A percentile compares a stretch with the other conserved stretches of the same genome.
phyloP scores from a whole-genome alignment of 768 basidiomycete species.

The Fomitopsis pulvina region DNA sequence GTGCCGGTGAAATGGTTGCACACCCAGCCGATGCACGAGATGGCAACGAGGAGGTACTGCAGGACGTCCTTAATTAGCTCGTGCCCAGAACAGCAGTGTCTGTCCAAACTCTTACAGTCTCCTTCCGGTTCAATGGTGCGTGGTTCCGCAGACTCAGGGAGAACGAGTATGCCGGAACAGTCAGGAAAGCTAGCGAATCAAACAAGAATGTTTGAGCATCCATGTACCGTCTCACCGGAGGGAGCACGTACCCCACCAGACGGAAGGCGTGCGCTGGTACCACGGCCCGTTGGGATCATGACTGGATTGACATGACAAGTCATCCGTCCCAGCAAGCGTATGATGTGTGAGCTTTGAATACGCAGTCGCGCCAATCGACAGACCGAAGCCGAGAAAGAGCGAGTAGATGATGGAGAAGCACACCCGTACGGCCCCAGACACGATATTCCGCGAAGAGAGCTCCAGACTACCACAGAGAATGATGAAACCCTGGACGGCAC shows the following conservation, averaged over 20 bases:
- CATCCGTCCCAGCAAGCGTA: constrained; percentile 41
- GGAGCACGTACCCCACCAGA: constrained; percentile 56
- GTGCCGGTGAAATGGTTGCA: constrained; percentile 65
- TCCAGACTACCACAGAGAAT: constrained; percentile 72
- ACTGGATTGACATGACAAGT: constrained; percentile 52
- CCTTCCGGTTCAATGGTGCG: constrained; percentile 49
- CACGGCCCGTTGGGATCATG: constrained; percentile 57
- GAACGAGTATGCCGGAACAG: constrained; percentile 63
- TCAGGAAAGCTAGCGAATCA: constrained; percentile 48
- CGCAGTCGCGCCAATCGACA: constrained; percentile 70
- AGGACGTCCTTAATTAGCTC: too few species aligned
- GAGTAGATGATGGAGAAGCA: constrained; percentile 78
- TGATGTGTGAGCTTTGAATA: constrained; percentile 51
- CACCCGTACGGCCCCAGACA: constrained; percentile 77
- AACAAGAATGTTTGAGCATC: too few species aligned
- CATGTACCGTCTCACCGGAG: background rate
- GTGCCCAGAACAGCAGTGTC: too few species aligned
- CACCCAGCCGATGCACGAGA: constrained; percentile 69
- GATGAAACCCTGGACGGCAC: constrained; percentile 44
- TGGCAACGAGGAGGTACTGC: constrained; percentile 46
- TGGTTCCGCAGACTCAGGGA: constrained; percentile 62
- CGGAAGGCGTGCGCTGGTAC: constrained; percentile 66
- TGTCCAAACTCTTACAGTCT: constrained; percentile 42
- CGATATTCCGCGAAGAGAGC: constrained; percentile 72
- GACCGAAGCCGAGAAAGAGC: constrained; percentile 70